Evolutionary conservation across 2,329 filamentous ascomycete species (phyloP), one percentile per base, ranked within the genome.

Genomic region (Sarocladiaceae sp.): DNA sequence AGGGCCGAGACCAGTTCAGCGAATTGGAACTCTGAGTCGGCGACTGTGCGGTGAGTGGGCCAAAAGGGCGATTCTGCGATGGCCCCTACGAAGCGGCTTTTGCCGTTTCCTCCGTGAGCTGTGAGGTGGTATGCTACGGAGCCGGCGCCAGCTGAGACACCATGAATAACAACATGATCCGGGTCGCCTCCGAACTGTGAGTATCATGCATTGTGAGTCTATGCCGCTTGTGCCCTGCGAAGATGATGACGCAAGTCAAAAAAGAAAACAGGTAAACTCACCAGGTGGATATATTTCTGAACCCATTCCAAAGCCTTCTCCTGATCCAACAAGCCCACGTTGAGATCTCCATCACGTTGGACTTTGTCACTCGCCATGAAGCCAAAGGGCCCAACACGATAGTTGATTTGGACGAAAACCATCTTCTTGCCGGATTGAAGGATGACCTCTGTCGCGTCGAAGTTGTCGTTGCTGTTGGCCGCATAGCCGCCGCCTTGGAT

Each of bases 271-370:
- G 12, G 23, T 40, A 23, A 17, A n/a, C 5, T 35, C 11, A 17
- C 18, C 22, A 48, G 20, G 47, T 17, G 12, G 37, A 88, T 85
- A 54, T 88, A 70, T 31, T 75, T 66, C 59, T 81, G 73, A 0
- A 86, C 75, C 85, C 85, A 88, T 48, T 77, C 62, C 42, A 88
- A 63, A 2, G 79, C 69, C 23, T 78, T 73, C 17, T 82, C 72
- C 65, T 87, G 83, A 58, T 88, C 84, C 2, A 86, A 69, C 7
- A 88, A 64, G 0, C 85, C 85, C 2, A 70, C 80, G 59, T 88
- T 88, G 8, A 86, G 70, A 47, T 77, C 73, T 1, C 83, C 83
- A 56, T 81, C 68, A 4, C 68, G 61, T 33, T 74, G 72, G 10
- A 87, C 71, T 26, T 76, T 69, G 35, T 81, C 74, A 44, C 81